Base-by-base conservation (phyloP, 805 yeast genomes). In the Candida montana region DNA sequence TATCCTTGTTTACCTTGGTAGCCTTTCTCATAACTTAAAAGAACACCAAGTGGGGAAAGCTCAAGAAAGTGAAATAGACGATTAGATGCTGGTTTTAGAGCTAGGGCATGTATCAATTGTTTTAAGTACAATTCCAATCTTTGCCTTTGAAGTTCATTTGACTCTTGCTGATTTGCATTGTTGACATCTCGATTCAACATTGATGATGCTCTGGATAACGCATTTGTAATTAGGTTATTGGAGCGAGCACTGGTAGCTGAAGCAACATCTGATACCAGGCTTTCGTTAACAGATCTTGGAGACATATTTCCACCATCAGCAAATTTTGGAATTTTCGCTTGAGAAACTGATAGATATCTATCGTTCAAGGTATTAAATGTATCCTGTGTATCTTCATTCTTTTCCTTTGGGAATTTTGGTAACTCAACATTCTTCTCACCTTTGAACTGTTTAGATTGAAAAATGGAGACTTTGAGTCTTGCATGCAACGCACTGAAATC, bases 1-100 rank as follows among this genome's bases (percentile, higher is more conserved):
- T 78, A 76, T 2, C 99, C 99, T 62, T 93, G 96, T 53, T 89
- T 93, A 1, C 98, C 95, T 42, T 78, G 79, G 55, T 72, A 83
- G 5, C 40, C 41, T 23, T 78, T 75, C 59, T 93, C 99, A 48
- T 86, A 81, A 37, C 91, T 81, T 31, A 93, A 67, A 36, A 89
- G 67, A 8, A 93, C 79, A 7, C 95, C 86, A 49, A 93, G 75
- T 1, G 95, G 95, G 0, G 97, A 89, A 13, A 93, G 65, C 54
- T 93, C 99, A 45, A 91, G 77, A 58, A 93, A 93, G 47, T 83
- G 90, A 53, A 93, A 83, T 10, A 93, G 58, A 44, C 83, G 71
- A 55, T 88, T 89, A 0, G 95, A 80, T 53, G 87, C 95, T 0
- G 96, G 87, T 37, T 81, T 74, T 54, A 88, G 70, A 2, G 82